A percentile compares a stretch with the other conserved stretches of the same genome.
These are phyloP conservation scores for Moricandia moricandioides DNA, from an alignment of 345 rosid genomes.

Conservation along the genomic window DNA sequence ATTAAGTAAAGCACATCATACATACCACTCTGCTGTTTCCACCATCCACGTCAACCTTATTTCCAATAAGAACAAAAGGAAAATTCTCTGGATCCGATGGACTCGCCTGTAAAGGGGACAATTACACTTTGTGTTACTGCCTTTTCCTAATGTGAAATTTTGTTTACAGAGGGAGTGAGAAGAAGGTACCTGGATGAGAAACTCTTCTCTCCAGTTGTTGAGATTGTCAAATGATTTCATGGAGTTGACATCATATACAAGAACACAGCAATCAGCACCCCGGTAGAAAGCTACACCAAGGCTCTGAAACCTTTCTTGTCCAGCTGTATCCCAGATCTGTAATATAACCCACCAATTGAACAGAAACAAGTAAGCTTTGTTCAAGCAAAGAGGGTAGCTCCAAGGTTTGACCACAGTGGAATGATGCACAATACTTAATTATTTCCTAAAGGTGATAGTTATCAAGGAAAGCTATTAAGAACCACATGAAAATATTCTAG, in stretches of 20 bases:
- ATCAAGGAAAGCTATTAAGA: not conserved
- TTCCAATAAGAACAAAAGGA: constrained; percentile 89
- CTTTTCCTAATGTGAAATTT: not conserved
- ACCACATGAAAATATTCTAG: not conserved
- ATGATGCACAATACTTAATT: not conserved
- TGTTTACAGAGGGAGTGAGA: not conserved
- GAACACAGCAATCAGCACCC: constrained; percentile 84
- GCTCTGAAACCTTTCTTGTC: constrained; percentile 94
- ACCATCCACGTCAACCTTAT: constrained; percentile 87
- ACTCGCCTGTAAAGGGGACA: constrained; percentile 62
- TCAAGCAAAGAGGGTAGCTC: not conserved
- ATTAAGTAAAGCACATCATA: constrained; percentile 17
- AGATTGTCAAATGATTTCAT: constrained; percentile 78
- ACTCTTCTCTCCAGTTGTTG: constrained; percentile 85
- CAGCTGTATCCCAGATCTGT: constrained; percentile 98
- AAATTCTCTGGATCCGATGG: constrained; percentile 96
- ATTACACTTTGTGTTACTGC: constrained; percentile 2
- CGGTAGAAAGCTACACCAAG: constrained; percentile 91
- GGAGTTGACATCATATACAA: constrained; percentile 87
- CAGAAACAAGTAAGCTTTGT: constrained; percentile 20
- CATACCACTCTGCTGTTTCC: constrained; percentile 92
- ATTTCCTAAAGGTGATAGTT: not conserved
- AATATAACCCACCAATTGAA: not conserved
- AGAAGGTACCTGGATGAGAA: constrained; percentile 64
- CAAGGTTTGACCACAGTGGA: not conserved